These are phyloP conservation scores for Alopecurus myosuroides DNA, from an alignment of 176 grass and related monocot genomes.

Conservation along the genomic window DNA sequence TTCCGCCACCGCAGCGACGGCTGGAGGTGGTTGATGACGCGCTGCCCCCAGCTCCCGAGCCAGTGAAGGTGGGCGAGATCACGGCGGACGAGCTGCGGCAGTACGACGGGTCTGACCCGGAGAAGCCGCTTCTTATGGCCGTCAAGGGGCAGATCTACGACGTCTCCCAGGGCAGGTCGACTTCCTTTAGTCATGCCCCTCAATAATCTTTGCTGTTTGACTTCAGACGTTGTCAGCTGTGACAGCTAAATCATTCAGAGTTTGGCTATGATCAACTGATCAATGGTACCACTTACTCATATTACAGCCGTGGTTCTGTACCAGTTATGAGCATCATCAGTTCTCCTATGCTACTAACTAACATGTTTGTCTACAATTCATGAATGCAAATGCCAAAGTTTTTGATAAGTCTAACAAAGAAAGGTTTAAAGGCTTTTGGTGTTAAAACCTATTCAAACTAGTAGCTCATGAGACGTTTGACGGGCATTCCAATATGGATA, in stretches of 20 bases:
- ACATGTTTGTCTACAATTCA: too few species aligned
- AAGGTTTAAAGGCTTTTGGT: neutral
- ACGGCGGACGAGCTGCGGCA: conserved; percentile 60
- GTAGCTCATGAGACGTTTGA: neutral
- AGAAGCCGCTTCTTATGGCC: conserved; percentile 83
- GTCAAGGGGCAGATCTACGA: conserved; percentile 97
- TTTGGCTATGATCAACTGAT: neutral
- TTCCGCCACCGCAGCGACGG: conserved; percentile 9
- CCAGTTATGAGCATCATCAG: too few species aligned
- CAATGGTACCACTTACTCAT: neutral
- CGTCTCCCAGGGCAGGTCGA: conserved; percentile 76
- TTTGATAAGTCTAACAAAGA: neutral
- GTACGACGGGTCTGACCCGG: conserved; percentile 72
- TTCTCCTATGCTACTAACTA: too few species aligned
- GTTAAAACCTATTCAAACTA: neutral
- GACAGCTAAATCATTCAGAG: neutral
- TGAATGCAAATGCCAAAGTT: too few species aligned
- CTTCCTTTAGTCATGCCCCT: neutral
- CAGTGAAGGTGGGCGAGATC: conserved; percentile 73
- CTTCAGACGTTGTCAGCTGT: neutral
- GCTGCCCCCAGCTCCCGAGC: conserved; percentile 36
- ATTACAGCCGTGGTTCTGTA: neutral
- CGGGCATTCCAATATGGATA: neutral
- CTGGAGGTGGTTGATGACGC: neutral
- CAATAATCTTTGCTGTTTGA: neutral